A percentile compares a stretch with the other conserved stretches of the same genome.
Conservation (phyloP, 371 early-diverging fungal genomes). For the Smittium culicis region DNA sequence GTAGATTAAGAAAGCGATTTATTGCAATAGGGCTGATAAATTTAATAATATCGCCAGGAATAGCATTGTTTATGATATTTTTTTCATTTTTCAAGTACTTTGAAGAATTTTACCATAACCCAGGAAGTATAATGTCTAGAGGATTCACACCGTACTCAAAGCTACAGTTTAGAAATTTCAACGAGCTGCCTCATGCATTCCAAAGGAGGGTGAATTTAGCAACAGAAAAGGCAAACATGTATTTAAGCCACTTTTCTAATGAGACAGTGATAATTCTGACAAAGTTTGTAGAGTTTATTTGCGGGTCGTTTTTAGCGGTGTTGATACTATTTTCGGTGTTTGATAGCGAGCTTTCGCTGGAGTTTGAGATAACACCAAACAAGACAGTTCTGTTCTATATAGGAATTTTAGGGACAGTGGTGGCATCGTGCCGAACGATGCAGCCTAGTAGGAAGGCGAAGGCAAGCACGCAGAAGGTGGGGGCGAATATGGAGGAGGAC, state of each 20-base stretch:
- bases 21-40: conserved; percentile 74
- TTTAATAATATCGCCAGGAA: conserved; percentile 71
- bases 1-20: conserved; percentile 55
- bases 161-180: conserved; percentile 92
- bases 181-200: conserved; percentile 88
- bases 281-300: conserved; percentile 76
- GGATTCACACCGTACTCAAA: conserved; percentile 71
- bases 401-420: conserved; percentile 71
- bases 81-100: conserved; percentile 87
- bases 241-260: conserved; percentile 81
- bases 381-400: conserved; percentile 80
- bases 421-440: conserved; percentile 69
- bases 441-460: background rate
- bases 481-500: conserved; percentile 47
- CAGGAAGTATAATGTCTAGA: conserved; percentile 63
- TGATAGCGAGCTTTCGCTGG: conserved; percentile 72
- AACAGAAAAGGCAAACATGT: conserved; percentile 56
- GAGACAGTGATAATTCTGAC: conserved; percentile 61
- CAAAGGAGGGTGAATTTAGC: conserved; percentile 55
- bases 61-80: conserved; percentile 63
- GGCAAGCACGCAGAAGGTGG: background rate
- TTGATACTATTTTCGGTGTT: conserved; percentile 65
- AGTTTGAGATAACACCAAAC: conserved; percentile 77
- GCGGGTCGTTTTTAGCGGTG: conserved; percentile 79
- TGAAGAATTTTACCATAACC: conserved; percentile 76